phyloP scores from a whole-genome alignment of 31 red algal species.

The Odonthalia washingtoniensis region DNA sequence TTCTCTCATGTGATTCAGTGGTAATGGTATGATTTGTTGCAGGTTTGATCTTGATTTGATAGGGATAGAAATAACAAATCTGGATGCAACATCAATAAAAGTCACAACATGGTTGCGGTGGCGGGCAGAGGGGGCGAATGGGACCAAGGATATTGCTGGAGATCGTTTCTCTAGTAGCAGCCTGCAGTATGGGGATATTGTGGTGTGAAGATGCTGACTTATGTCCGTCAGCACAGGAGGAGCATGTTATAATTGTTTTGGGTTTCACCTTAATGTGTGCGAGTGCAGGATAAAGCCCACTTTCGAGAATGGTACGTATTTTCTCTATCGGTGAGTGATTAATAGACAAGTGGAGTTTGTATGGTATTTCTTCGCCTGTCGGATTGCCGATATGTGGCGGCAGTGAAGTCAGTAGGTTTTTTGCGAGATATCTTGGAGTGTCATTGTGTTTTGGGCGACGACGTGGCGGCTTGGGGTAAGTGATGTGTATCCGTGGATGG shows the following conservation, averaged over 20 bases:
- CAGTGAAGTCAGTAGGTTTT: too few species aligned
- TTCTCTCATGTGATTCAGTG: neutral
- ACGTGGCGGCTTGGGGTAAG: too few species aligned
- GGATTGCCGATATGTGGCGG: too few species aligned
- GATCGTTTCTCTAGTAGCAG: neutral
- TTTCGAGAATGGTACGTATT: neutral
- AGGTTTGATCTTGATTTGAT: neutral
- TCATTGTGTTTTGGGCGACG: too few species aligned
- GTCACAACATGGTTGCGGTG: neutral
- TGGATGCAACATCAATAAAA: too few species aligned
- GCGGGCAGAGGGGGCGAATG: too few species aligned
- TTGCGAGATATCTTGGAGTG: too few species aligned
- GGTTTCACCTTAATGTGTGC: neutral
- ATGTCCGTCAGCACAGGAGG: neutral
- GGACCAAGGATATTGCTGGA: too few species aligned
- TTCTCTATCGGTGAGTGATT: neutral
- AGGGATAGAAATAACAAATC: neutral
- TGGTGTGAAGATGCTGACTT: neutral
- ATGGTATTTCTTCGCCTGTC: too few species aligned
- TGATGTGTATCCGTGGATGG: too few species aligned
- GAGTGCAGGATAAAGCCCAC: neutral
- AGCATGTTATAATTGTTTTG: neutral
- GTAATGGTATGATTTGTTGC: neutral
- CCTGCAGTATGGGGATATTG: neutral
- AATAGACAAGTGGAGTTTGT: neutral